These are phyloP conservation scores for Epichloe baconii DNA, from an alignment of 2,329 filamentous ascomycete genomes.

Conservation along the genomic window DNA sequence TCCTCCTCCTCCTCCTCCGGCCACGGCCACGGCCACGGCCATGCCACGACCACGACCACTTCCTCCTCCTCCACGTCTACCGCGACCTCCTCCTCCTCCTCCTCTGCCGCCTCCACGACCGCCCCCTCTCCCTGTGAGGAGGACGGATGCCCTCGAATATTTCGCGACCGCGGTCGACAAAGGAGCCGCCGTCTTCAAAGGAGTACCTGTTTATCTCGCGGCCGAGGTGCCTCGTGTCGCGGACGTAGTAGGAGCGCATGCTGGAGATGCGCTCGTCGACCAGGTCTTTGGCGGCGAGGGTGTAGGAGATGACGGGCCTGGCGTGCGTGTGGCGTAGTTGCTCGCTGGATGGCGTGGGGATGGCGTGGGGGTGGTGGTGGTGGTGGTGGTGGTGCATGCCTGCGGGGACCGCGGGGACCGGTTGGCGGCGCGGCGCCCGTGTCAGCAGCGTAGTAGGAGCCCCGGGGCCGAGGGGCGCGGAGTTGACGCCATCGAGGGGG, in stretches of 20 bases:
- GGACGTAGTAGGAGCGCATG: constrained; percentile 35
- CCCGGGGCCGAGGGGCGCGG: constrained; percentile 24
- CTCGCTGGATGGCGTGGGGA: background rate
- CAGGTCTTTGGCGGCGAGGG: constrained; percentile 50
- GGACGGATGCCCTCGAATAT: constrained; percentile 52
- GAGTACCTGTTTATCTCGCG: constrained; percentile 54
- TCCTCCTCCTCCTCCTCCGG: constrained; percentile 14
- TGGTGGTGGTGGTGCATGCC: constrained; percentile 4
- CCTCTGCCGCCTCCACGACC: constrained; percentile 14
- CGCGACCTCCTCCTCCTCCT: constrained; percentile 16
- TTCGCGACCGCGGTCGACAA: constrained; percentile 63
- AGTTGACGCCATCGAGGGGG: constrained; percentile 15
- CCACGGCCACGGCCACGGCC: constrained; percentile 7
- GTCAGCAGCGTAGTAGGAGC: constrained; percentile 3
- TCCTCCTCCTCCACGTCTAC: constrained; percentile 15
- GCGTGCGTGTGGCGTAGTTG: constrained; percentile 22
- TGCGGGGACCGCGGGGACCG: background rate
- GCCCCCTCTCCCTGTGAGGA: constrained; percentile 36
- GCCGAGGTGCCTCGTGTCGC: constrained; percentile 28
- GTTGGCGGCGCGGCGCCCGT: constrained; percentile 2
- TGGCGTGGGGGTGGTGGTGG: constrained; percentile 1
- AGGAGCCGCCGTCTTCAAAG: constrained; percentile 51
- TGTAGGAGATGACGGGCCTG: constrained; percentile 30
- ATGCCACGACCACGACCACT: constrained; percentile 9
- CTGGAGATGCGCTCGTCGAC: constrained; percentile 50